These are phyloP conservation scores for Agrocybe praecox DNA, from an alignment of 768 basidiomycete species.

Conservation along the genomic window DNA sequence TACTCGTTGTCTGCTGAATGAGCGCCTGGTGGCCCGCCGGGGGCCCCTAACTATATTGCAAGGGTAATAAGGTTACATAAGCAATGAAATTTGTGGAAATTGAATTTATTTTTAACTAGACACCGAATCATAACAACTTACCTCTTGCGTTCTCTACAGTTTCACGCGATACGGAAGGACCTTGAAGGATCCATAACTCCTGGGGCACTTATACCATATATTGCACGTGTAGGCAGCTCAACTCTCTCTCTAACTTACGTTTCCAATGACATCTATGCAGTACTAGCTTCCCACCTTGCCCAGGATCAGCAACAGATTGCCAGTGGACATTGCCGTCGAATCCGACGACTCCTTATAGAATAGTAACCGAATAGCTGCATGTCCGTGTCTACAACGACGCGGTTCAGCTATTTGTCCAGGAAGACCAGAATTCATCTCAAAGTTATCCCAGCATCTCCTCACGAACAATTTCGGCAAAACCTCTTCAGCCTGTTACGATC, in stretches of 20 bases:
- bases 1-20: too few relatives aligned
- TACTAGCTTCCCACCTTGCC: too few relatives aligned
- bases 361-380: slow-evolving; percentile 11
- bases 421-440: slow-evolving; percentile 39
- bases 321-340: neutral
- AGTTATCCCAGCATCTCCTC: slow-evolving; percentile 50
- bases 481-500: slow-evolving; percentile 53
- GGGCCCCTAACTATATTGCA: neutral
- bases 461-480: slow-evolving; percentile 60
- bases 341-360: neutral
- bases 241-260: too few relatives aligned
- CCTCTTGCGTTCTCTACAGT: neutral
- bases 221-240: too few relatives aligned
- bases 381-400: slow-evolving; percentile 20
- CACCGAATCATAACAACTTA: neutral
- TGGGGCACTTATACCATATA: too few relatives aligned
- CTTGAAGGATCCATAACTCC: too few relatives aligned
- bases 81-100: neutral
- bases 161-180: too few relatives aligned
- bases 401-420: slow-evolving; percentile 29
- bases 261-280: too few relatives aligned
- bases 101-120: neutral
- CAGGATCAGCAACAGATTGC: neutral
- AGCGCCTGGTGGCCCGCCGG: neutral
- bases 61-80: neutral